Conservation (phyloP, 2,329 filamentous ascomycete species). For the Sporothrix schenckii region DNA sequence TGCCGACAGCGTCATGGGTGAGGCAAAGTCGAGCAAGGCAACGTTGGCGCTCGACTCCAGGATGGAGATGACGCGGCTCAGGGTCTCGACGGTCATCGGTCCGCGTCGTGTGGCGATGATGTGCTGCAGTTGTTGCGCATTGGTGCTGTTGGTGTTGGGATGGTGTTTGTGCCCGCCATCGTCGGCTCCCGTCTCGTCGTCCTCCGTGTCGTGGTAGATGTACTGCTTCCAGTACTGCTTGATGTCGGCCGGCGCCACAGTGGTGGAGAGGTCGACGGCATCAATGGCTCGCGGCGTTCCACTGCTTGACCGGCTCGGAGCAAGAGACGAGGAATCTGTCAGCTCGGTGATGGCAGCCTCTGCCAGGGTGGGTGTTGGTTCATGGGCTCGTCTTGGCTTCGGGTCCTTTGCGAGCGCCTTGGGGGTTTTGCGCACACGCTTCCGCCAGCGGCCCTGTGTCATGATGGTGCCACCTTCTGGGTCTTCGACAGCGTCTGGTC, state of each 20-base stretch:
- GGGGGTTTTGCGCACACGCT: slow-evolving; percentile 13
- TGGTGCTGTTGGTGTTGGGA: background rate
- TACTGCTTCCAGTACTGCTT: slow-evolving; percentile 26
- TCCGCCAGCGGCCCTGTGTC: slow-evolving; percentile 35
- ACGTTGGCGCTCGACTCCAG: slow-evolving; percentile 22
- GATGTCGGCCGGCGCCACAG: background rate
- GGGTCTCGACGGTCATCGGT: slow-evolving; percentile 19
- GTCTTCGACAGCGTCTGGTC: slow-evolving; percentile 16
- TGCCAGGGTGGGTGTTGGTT: background rate
- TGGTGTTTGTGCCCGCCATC: background rate
- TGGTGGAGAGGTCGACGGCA: slow-evolving; percentile 24
- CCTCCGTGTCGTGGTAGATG: background rate
- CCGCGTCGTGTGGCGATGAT: background rate
- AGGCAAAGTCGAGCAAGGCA: slow-evolving; percentile 28
- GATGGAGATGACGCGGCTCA: slow-evolving; percentile 22
- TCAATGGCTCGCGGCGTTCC: slow-evolving; percentile 3
- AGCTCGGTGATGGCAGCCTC: background rate
- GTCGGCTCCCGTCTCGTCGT: background rate
- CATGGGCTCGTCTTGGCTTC: background rate
- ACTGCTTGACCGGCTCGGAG: background rate
- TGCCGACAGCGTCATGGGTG: background rate
- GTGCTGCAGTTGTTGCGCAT: background rate
- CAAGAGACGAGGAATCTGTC: background rate
- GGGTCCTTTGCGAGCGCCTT: slow-evolving; percentile 17
- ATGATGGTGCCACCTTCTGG: slow-evolving; percentile 22